Evolutionary conservation across 805 yeast genomes (phyloP), one percentile per base, ranked within the genome.

Genomic region (Yamadazyma scolyti): DNA sequence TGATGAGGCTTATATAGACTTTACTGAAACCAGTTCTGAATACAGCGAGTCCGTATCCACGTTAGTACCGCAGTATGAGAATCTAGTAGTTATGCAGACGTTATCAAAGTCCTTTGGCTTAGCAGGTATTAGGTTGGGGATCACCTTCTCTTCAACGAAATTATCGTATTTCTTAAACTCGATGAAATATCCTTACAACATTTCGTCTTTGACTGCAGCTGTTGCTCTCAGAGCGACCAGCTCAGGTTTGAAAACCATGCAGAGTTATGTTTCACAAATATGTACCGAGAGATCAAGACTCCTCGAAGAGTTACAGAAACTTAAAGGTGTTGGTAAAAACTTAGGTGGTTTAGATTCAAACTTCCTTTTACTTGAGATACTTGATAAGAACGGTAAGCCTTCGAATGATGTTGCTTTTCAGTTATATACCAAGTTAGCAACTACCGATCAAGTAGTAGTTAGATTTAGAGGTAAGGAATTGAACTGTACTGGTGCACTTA

Each of bases 1-100:
- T 2, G 98, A 93, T 58, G 98, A 93, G 58, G 98, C 98, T 0
- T 93, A 93, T 54, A 75, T 93, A 31, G 98, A 93, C 54, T 93
- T 93, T 54, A 50, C 67, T 15, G 42, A 31, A n/a, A 6, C 34
- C 7, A 39, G 43, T n/a, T 34, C 26, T 6, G 20, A 30, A 3
- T 30, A 36, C 27, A 42, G 52, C 23, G 34, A 43, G 20, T 85
- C 96, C 0, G 54, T 79, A 44, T 71, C 88, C 7, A 82, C 94
- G 1, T 63, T 83, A 40, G 97, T 88, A 2, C 86, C 79, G 54
- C 71, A 80, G 47, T 77, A 80, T 57, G 89, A 89, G 16, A 85
- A 88, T 49, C 62, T 93, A 31, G 88, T 84, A 11, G 96, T 86
- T 9, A 64, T 89, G 55, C 98, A 93, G 58, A 93, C 98, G 0